Evolutionary conservation across 495 filamentous ascomycete species (phyloP), one percentile per base, ranked within the genome.

Genomic region (Penicillium cosmopolitanum): DNA sequence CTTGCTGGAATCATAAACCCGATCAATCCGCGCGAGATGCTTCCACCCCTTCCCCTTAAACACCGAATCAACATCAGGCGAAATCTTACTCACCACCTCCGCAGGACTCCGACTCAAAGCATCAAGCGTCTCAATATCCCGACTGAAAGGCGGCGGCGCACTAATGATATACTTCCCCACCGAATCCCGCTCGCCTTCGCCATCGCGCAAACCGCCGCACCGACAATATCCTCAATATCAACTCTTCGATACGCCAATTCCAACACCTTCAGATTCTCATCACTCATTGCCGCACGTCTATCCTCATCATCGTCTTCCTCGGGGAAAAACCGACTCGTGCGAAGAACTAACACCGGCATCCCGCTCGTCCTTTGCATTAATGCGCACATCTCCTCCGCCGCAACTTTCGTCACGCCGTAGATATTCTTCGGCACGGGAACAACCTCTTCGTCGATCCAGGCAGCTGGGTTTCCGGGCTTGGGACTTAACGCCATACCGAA

Each of bases 1-100:
- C 42, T 47, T 55, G 21, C 53, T 55, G 35, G 53, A 55, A 55
- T 55, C 53, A 48, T 55, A 55, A 5, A 55, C 53, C 47, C 53
- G 21, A 28, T 55, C 53, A 8, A 55, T 55, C 25, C 53, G 48
- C 16, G 28, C 42, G n/a, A 55, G 53, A 55, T 48, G 42, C 8
- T 47, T 55, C 53, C 53, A 55, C 5, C 53, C 53, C 18, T 36
- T 55, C n/a, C 47, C 53, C 23, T 35, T 35, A 40, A 55, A 47
- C 5, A 55, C 40, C 5, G 12, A 42, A 35, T 55, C 40, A 28
- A 55, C 42, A 36, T 48, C 53, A 55, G 53, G 53, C n/a, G 47
- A 55, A 18, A 21, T 3, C 13, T 55, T 35, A 6, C 15, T 35
- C 21, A 55, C 3, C 4, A 55, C 42, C 25, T 55, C 53, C 2